Conservation (phyloP, 139 green algal genomes). For the Chlamydomonas applanata region DNA sequence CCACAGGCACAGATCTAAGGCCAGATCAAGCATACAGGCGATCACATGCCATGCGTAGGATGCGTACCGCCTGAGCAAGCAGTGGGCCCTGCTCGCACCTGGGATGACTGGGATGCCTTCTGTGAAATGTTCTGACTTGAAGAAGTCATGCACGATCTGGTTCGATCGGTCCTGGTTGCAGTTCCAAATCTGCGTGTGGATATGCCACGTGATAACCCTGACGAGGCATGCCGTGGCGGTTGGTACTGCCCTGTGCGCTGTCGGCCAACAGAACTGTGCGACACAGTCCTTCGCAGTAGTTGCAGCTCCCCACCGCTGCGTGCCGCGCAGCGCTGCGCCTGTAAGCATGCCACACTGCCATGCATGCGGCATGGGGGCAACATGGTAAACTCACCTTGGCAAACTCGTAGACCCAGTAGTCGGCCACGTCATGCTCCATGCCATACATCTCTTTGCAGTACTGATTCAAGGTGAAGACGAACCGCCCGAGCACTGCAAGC, state of each 20-base stretch:
- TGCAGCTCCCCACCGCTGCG: too few species aligned
- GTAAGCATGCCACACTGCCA: neutral
- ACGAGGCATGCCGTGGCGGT: too few species aligned
- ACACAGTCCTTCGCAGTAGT: too few species aligned
- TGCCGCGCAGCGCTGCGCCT: neutral
- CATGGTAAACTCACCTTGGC: conserved; percentile 60
- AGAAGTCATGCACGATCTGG: conserved; percentile 93
- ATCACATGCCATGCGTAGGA: too few species aligned
- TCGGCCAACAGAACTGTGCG: too few species aligned
- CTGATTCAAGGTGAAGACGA: conserved; percentile 78
- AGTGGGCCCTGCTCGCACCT: conserved; percentile 35
- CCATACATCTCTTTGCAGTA: conserved; percentile 79
- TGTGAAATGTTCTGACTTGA: conserved; percentile 85
- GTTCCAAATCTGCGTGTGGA: conserved; percentile 74
- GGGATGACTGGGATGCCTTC: conserved; percentile 86
- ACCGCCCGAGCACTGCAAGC: conserved; percentile 79
- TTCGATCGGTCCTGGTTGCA: conserved; percentile 83
- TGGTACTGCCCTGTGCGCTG: too few species aligned
- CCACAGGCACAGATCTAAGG: too few species aligned
- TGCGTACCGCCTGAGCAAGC: too few species aligned
- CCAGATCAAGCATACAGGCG: too few species aligned
- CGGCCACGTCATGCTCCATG: conserved; percentile 65
- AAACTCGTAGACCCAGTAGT: conserved; percentile 93
- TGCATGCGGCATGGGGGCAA: neutral
- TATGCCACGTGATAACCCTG: too few species aligned